Evolutionary conservation across 768 basidiomycete genomes (phyloP).

Genomic region (Russula foetens): DNA sequence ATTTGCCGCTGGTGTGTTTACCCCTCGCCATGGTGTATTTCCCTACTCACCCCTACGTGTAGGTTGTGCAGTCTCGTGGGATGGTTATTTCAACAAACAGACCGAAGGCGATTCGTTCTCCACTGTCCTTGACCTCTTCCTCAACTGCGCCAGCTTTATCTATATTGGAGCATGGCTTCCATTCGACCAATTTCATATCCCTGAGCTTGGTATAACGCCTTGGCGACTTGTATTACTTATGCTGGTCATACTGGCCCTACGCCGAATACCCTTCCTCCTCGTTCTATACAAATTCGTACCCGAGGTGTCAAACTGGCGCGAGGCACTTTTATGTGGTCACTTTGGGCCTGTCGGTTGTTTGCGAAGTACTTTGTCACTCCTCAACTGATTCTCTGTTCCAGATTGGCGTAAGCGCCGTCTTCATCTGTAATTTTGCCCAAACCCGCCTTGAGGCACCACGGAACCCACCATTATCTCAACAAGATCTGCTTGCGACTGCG

Average conservation of each 20-base stretch:
- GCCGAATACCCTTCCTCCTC: slow-evolving; percentile 76
- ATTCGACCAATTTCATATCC: slow-evolving; percentile 47
- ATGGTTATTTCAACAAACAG: slow-evolving; percentile 71
- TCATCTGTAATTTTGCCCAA: slow-evolving; percentile 71
- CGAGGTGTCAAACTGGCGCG: slow-evolving; percentile 75
- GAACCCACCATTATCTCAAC: slow-evolving; percentile 54
- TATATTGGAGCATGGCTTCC: slow-evolving; percentile 87
- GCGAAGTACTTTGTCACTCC: neutral
- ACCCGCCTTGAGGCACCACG: slow-evolving; percentile 49
- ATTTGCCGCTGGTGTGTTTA: slow-evolving; percentile 62
- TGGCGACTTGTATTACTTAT: slow-evolving; percentile 67
- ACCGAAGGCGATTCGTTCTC: slow-evolving; percentile 84
- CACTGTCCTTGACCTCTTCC: slow-evolving; percentile 81
- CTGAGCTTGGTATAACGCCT: slow-evolving; percentile 52
- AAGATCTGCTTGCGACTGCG: slow-evolving; percentile 62
- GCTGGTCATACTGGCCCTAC: slow-evolving; percentile 58
- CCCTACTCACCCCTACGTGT: slow-evolving; percentile 17
- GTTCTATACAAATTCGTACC: slow-evolving; percentile 78
- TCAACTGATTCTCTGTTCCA: slow-evolving; percentile 26
- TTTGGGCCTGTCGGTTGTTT: slow-evolving; percentile 47
- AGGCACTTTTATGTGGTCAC: slow-evolving; percentile 88
- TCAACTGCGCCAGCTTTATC: slow-evolving; percentile 74
- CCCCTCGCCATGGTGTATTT: neutral
- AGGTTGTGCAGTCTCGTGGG: slow-evolving; percentile 91
- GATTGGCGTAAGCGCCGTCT: slow-evolving; percentile 92